phyloP scores from a whole-genome alignment of 2,329 filamentous ascomycete species.

The Incumbomyces delicatus region DNA sequence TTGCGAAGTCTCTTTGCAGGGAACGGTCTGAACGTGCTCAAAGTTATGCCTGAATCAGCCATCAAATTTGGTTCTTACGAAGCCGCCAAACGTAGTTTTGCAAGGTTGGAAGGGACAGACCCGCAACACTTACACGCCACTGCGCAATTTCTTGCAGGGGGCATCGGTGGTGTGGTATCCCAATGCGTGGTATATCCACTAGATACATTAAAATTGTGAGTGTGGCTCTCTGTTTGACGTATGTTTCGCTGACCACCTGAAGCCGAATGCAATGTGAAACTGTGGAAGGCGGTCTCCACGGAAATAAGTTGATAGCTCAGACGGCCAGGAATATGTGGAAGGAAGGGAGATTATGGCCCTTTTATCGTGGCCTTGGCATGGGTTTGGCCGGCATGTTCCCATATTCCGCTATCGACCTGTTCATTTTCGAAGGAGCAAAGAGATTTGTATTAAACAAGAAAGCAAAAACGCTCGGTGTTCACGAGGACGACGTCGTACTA shows the following conservation, averaged over 20 bases:
- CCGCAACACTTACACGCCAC: slow-evolving; percentile 66
- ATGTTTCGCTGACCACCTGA: slow-evolving; percentile 11
- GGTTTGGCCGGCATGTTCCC: slow-evolving; percentile 95
- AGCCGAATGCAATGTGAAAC: slow-evolving; percentile 88
- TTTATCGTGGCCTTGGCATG: slow-evolving; percentile 89
- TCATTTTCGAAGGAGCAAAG: slow-evolving; percentile 90
- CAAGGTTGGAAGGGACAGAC: slow-evolving; percentile 76
- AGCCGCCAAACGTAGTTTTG: slow-evolving; percentile 79
- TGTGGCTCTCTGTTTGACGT: slow-evolving; percentile 8
- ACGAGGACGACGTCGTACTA: slow-evolving; percentile 72
- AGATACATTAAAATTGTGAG: slow-evolving; percentile 57
- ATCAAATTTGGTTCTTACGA: slow-evolving; percentile 98
- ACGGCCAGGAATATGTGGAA: slow-evolving; percentile 82
- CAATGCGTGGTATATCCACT: slow-evolving; percentile 88
- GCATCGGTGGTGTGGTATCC: slow-evolving; percentile 84
- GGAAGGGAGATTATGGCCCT: slow-evolving; percentile 61
- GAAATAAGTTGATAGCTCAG: slow-evolving; percentile 69
- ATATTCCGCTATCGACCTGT: slow-evolving; percentile 92
- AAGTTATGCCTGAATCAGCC: slow-evolving; percentile 97
- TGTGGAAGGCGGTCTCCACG: slow-evolving; percentile 71
- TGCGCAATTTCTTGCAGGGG: slow-evolving; percentile 85
- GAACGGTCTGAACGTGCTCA: slow-evolving; percentile 91
- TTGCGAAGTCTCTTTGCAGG: slow-evolving; percentile 86
- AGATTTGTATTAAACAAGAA: slow-evolving; percentile 59
- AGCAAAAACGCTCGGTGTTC: slow-evolving; percentile 57